Evolutionary conservation across 306 rosid species (phyloP).

Genomic region (Mucuna pruriens): DNA sequence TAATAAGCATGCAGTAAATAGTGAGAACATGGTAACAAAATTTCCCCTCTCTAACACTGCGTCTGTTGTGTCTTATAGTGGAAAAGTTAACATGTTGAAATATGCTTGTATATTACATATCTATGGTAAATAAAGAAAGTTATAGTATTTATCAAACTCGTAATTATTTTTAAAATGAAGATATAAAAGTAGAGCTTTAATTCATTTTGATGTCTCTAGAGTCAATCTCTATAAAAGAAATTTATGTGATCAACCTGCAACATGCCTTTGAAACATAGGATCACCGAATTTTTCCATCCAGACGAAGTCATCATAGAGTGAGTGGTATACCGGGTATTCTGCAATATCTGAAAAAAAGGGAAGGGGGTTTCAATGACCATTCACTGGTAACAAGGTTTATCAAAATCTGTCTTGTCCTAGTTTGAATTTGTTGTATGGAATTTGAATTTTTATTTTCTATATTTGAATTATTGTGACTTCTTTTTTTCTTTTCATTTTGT

Average conservation of each 20-base stretch:
- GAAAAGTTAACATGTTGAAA: not conserved
- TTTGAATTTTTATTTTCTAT: not conserved
- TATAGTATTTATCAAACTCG: not conserved
- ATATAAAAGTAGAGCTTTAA: not conserved
- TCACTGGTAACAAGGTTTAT: not conserved
- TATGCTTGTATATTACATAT: not conserved
- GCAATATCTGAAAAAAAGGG: slow-evolving; percentile 22
- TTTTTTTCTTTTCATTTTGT: slow-evolving; percentile 4
- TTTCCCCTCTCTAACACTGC: not conserved
- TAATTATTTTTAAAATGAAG: not conserved
- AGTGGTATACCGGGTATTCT: slow-evolving; percentile 73
- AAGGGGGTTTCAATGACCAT: not conserved
- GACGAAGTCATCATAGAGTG: slow-evolving; percentile 71
- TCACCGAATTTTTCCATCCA: slow-evolving; percentile 86
- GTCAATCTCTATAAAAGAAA: not conserved
- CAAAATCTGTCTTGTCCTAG: not conserved
- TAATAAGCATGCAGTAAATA: not conserved
- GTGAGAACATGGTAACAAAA: not conserved
- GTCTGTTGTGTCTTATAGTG: not conserved
- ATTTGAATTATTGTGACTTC: not conserved
- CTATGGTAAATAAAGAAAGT: not conserved
- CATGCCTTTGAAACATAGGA: slow-evolving; percentile 77
- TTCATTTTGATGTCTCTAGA: not conserved
- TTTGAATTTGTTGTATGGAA: not conserved
- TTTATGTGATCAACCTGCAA: slow-evolving; percentile 61